These are phyloP conservation scores for Musa troglodytarum DNA, from an alignment of 176 grass and related monocot species.

Conservation along the genomic window DNA sequence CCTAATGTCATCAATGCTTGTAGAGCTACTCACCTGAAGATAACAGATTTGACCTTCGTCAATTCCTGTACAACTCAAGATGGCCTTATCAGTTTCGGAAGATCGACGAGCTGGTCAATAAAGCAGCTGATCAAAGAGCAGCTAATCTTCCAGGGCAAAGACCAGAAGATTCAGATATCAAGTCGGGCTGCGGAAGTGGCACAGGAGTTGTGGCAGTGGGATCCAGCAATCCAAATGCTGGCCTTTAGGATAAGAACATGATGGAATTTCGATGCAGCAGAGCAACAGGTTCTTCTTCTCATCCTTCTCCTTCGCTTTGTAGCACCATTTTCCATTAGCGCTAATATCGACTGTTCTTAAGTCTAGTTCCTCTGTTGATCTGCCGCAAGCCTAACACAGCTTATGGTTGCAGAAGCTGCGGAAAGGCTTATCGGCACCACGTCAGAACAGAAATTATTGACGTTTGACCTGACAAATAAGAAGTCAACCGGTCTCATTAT, in stretches of 20 bases:
- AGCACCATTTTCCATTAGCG: not conserved
- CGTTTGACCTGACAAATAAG: no score
- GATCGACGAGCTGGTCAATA: slow-evolving; percentile 72
- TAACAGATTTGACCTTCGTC: slow-evolving; percentile 86
- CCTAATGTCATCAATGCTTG: not conserved
- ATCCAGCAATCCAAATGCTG: slow-evolving; percentile 59
- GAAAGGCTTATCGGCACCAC: not conserved
- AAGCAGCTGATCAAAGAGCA: slow-evolving; percentile 43
- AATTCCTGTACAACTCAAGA: slow-evolving; percentile 83
- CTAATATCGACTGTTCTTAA: not conserved
- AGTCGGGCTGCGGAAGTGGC: slow-evolving; percentile 38
- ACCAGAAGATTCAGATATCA: slow-evolving; percentile 6
- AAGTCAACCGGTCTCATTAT: no score
- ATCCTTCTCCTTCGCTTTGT: not conserved
- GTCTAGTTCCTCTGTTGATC: not conserved
- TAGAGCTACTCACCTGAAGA: slow-evolving; percentile 99
- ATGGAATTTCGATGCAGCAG: not conserved
- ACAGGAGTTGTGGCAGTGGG: slow-evolving; percentile 65
- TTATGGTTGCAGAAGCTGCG: not conserved
- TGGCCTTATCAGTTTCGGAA: slow-evolving; percentile 88
- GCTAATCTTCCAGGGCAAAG: slow-evolving; percentile 16
- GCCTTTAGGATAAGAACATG: slow-evolving; percentile 29
- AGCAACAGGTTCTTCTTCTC: not conserved
- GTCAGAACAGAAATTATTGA: no score
- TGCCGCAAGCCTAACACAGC: not conserved